Conservation (phyloP, 305 asterid species). For the Andrographis paniculata region DNA sequence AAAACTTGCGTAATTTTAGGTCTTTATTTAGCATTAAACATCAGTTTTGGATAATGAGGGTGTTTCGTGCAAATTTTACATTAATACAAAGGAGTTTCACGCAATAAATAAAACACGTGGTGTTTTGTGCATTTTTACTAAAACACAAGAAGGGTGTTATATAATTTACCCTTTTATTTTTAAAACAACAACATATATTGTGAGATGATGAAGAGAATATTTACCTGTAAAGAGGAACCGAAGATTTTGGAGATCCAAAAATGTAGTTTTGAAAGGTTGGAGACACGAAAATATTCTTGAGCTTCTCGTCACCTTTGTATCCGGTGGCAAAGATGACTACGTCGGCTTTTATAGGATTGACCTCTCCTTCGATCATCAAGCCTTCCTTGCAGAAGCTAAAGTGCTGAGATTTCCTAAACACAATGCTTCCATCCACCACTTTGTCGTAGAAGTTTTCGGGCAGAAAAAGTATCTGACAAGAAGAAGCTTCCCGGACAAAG, state of each 20-base stretch:
- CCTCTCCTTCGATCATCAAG: conserved; percentile 22
- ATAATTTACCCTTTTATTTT: too few relatives aligned
- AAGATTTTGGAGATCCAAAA: background rate
- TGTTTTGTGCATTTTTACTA: too few relatives aligned
- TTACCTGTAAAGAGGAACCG: background rate
- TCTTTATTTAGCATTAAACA: too few relatives aligned
- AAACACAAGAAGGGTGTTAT: too few relatives aligned
- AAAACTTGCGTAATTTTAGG: too few relatives aligned
- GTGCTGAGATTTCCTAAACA: conserved; percentile 24
- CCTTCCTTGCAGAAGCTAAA: conserved; percentile 35
- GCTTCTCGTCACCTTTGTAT: conserved; percentile 34
- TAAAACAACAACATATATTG: background rate
- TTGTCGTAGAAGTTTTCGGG: conserved; percentile 39
- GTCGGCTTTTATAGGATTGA: conserved; percentile 24
- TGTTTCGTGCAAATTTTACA: too few relatives aligned
- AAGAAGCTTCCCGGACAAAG: conserved; percentile 25
- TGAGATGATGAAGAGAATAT: too few relatives aligned
- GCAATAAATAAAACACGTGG: too few relatives aligned
- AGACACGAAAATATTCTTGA: conserved; percentile 13
- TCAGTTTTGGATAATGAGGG: too few relatives aligned
- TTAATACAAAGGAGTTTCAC: too few relatives aligned
- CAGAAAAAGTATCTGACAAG: conserved; percentile 24
- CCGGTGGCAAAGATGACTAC: conserved; percentile 39
- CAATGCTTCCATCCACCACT: conserved; percentile 40
- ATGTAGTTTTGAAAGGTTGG: background rate